Percentiles rank a stretch among this genome's conserved stretches.
Conservation (phyloP, 495 filamentous ascomycete genomes). For the Penicillium arizonense region DNA sequence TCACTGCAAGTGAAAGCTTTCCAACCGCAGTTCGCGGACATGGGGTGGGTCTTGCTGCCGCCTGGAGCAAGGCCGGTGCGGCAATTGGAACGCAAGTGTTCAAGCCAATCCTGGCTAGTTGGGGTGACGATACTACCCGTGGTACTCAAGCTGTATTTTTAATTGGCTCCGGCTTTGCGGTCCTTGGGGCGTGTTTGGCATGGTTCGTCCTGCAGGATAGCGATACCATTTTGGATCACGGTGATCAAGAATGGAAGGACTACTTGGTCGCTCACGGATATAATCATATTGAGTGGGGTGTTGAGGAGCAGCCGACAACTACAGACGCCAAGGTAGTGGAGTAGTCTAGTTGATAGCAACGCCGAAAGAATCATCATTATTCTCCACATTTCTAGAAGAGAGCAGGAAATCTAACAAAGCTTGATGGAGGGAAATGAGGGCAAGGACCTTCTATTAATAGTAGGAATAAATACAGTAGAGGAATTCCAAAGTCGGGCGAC, state of each 20-base stretch:
- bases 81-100: slow-evolving; percentile 79
- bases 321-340: neutral
- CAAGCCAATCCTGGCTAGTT: slow-evolving; percentile 29
- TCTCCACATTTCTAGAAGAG: no score
- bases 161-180: slow-evolving; percentile 28
- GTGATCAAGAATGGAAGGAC: slow-evolving; percentile 26
- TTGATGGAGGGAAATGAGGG: neutral
- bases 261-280: slow-evolving; percentile 24
- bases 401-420: no score
- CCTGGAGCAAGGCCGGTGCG: slow-evolving; percentile 74
- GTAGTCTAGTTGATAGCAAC: neutral
- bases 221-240: slow-evolving; percentile 22
- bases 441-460: slow-evolving; percentile 13
- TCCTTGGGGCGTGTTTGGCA: slow-evolving; percentile 19
- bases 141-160: slow-evolving; percentile 29
- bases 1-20: slow-evolving; percentile 55
- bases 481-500: slow-evolving; percentile 4
- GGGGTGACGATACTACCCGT: slow-evolving; percentile 20
- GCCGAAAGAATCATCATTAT: no score
- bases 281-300: slow-evolving; percentile 23
- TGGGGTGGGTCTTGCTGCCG: slow-evolving; percentile 79
- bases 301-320: neutral
- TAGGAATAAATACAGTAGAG: slow-evolving; percentile 14
- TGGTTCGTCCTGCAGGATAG: slow-evolving; percentile 29
- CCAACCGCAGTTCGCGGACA: slow-evolving; percentile 76